Evolutionary conservation across 2,329 filamentous ascomycete genomes (phyloP).

Genomic region (Stagonosporopsis rhizophila): DNA sequence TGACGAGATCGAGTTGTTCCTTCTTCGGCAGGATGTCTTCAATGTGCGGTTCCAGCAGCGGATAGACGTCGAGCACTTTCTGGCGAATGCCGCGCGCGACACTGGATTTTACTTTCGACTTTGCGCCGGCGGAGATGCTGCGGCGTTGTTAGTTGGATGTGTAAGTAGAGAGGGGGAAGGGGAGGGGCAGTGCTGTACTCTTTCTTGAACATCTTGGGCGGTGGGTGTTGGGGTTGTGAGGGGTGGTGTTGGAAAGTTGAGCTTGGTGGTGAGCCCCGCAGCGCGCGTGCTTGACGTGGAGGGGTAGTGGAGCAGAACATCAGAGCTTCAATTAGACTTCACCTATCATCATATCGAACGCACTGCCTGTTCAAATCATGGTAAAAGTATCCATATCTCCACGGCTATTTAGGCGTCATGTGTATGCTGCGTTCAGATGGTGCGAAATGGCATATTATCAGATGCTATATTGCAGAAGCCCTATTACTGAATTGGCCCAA

Average conservation of each 20-base stretch:
- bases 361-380: neutral
- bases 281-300: slow-evolving; percentile 7
- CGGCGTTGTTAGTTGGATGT: slow-evolving; percentile 61
- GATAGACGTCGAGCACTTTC: slow-evolving; percentile 84
- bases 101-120: slow-evolving; percentile 97
- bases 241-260: neutral
- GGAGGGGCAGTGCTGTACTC: slow-evolving; percentile 28
- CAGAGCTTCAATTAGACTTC: neutral
- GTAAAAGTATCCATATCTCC: neutral
- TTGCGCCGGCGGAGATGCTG: slow-evolving; percentile 78
- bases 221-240: slow-evolving; percentile 1
- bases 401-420: neutral
- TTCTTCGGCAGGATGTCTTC: slow-evolving; percentile 97
- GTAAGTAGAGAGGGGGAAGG: neutral
- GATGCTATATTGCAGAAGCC: neutral
- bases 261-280: slow-evolving; percentile 22
- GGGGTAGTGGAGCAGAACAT: slow-evolving; percentile 12
- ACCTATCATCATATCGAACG: neutral
- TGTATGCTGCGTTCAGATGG: neutral
- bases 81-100: slow-evolving; percentile 86
- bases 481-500: neutral
- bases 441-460: neutral
- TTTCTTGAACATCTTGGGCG: slow-evolving; percentile 47
- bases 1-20: slow-evolving; percentile 85
- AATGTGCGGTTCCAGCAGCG: slow-evolving; percentile 83